phyloP scores from a whole-genome alignment of 73 alveolate genomes.

The Paramecium caudatum region DNA sequence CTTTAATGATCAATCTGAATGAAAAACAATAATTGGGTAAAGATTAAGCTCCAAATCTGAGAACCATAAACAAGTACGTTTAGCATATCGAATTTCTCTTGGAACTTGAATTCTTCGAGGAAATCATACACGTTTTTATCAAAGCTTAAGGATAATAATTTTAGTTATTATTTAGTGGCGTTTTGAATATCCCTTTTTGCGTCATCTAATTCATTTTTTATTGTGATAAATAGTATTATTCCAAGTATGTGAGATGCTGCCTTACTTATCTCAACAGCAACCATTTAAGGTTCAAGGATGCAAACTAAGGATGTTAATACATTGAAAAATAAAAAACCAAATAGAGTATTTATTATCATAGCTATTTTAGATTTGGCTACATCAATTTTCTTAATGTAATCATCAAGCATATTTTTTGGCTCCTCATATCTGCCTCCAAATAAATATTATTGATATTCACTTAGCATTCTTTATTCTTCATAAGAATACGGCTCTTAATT shows the following conservation, averaged over 20 bases:
- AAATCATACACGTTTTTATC: not conserved
- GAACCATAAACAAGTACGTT: not conserved
- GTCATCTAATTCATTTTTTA: not conserved
- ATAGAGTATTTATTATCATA: not conserved
- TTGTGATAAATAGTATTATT: not conserved
- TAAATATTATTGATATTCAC: not conserved
- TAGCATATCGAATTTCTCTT: conserved; percentile 11
- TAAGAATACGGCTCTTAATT: too few species aligned
- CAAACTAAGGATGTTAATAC: not conserved
- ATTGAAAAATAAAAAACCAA: not conserved
- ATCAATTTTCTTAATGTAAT: not conserved
- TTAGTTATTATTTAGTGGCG: not conserved
- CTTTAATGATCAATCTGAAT: not conserved
- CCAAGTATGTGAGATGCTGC: not conserved
- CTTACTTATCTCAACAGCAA: not conserved
- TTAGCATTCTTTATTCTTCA: conserved; percentile 7
- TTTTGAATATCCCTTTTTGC: not conserved
- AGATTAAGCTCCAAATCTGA: not conserved
- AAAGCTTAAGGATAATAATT: not conserved
- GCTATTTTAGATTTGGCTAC: not conserved
- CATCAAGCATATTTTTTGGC: not conserved
- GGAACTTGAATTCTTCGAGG: conserved; percentile 1
- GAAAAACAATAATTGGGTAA: not conserved
- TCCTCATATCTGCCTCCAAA: not conserved
- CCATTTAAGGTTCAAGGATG: not conserved